Evolutionary conservation across 306 rosid species (phyloP).

Genomic region (Dicorynia guianensis): DNA sequence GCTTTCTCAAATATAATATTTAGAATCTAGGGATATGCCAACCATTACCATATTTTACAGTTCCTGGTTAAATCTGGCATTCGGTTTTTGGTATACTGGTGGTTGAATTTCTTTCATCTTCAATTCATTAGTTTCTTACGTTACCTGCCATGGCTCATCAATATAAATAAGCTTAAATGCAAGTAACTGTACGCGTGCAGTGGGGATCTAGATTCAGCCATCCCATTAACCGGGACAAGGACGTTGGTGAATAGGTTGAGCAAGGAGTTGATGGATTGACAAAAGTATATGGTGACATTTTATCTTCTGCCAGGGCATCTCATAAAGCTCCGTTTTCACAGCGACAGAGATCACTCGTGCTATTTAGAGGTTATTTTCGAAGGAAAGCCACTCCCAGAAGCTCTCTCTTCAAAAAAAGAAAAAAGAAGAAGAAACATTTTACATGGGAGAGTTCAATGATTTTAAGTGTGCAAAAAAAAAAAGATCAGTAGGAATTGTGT

Average conservation of each 20-base stretch:
- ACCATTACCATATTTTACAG: slow-evolving; percentile 46
- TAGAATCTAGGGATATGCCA: slow-evolving; percentile 48
- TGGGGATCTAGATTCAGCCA: slow-evolving; percentile 36
- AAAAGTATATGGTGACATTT: slow-evolving; percentile 33
- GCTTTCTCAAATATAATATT: slow-evolving; percentile 41
- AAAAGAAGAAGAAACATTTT: too few relatives aligned
- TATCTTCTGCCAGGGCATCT: slow-evolving; percentile 39
- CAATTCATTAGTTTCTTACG: background rate
- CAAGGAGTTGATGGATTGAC: slow-evolving; percentile 39
- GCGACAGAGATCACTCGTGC: slow-evolving; percentile 29
- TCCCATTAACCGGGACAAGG: slow-evolving; percentile 12
- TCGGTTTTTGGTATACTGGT: slow-evolving; percentile 59
- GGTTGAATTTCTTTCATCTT: background rate
- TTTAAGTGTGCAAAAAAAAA: background rate
- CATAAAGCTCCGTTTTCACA: slow-evolving; percentile 32
- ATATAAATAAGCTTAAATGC: too few relatives aligned
- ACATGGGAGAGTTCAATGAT: background rate
- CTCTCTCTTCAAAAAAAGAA: too few relatives aligned
- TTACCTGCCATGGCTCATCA: background rate
- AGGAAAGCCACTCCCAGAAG: slow-evolving; percentile 33
- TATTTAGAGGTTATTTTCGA: slow-evolving; percentile 19
- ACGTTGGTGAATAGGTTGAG: background rate
- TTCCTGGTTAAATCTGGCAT: slow-evolving; percentile 53
- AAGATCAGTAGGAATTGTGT: background rate
- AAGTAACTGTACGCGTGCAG: too few relatives aligned